These are phyloP conservation scores for Penicillium samsonianum DNA, from an alignment of 495 filamentous ascomycete species.

Conservation along the genomic window DNA sequence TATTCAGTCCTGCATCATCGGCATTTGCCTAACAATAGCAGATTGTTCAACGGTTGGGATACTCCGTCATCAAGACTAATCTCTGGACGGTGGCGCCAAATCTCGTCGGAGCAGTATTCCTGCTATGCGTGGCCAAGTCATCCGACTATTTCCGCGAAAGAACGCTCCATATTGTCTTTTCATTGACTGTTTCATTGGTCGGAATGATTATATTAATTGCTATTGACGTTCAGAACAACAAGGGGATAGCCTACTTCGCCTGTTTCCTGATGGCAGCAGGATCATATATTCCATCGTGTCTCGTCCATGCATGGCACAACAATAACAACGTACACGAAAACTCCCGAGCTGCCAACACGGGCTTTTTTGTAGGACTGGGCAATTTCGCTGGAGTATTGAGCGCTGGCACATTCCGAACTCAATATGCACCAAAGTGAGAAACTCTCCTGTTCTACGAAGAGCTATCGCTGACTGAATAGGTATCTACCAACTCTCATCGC, in stretches of 20 bases:
- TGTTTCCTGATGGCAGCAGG: conserved; percentile 73
- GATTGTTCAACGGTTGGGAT: conserved; percentile 60
- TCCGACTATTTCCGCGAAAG: conserved; percentile 62
- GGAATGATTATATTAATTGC: conserved; percentile 68
- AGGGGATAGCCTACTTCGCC: conserved; percentile 69
- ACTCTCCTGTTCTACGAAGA: not conserved
- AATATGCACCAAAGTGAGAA: conserved; percentile 62
- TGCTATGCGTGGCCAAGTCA: conserved; percentile 63
- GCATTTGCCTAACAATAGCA: conserved; percentile 14
- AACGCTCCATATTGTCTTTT: conserved; percentile 66
- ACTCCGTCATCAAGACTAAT: conserved; percentile 63
- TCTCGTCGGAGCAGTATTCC: conserved; percentile 60
- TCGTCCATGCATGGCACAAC: conserved; percentile 62
- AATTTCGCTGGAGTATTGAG: conserved; percentile 73
- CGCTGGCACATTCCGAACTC: conserved; percentile 65
- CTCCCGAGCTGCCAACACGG: conserved; percentile 43
- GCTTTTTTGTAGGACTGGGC: conserved; percentile 59
- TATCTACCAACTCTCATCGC: conserved; percentile 67
- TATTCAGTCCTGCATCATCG: not conserved
- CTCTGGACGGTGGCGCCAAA: conserved; percentile 72
- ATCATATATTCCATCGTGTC: conserved; percentile 41
- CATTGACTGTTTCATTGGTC: conserved; percentile 64
- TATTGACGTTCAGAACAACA: conserved; percentile 57
- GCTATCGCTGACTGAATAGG: conserved; percentile 12
- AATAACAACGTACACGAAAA: conserved; percentile 75